Base-by-base conservation (phyloP, 2,329 filamentous ascomycete species). In the Cryphonectria naterciae region DNA sequence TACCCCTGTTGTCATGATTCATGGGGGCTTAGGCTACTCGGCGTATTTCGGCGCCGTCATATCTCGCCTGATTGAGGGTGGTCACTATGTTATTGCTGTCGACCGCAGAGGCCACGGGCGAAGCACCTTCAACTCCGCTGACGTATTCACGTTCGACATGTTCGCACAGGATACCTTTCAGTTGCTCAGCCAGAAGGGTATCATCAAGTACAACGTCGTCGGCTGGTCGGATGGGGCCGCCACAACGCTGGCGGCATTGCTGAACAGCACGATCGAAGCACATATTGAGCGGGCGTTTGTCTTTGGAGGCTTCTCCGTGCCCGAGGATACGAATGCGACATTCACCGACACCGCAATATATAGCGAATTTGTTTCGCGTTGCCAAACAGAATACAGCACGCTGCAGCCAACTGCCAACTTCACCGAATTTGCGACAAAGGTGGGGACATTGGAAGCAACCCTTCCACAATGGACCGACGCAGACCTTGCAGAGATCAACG, bases 101-200 rank as follows among this genome's bases (percentile, higher is more conserved):
- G 82, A 84, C 72, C 80, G 80, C 56, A 80, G 82, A 60, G 82
- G 82, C 43, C 82, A 84, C 70, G 82, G 82, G 32, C 80, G 82
- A 28, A 80, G 80, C 17, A 82, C 80, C 0, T 83, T 78, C 72
- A 77, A 78, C 63, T 49, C 74, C 39, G 65, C 73, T 28, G 81
- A 82, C 52, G 73, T 76, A 41, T 83, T 83, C 72, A 83, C 81
- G 25, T 84, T 78, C 69, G 77, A 80, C 19, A 75, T 78, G 71
- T 82, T 82, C 73, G 81, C 81, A 28, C 70, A 75, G 32, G 81
- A 84, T 56, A 80, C 79, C 10, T 73, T 78, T 37, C 77, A 72
- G 17, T 22, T 35, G 58, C 58, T 61, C 17, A 37, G 80, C 80
- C 8, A 81, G 80, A 6, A 77, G 7, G 78, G 79, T 1, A 75